These are phyloP conservation scores for Pythium dissimile DNA, from an alignment of 352 stramenopile genomes.

Conservation along the genomic window DNA sequence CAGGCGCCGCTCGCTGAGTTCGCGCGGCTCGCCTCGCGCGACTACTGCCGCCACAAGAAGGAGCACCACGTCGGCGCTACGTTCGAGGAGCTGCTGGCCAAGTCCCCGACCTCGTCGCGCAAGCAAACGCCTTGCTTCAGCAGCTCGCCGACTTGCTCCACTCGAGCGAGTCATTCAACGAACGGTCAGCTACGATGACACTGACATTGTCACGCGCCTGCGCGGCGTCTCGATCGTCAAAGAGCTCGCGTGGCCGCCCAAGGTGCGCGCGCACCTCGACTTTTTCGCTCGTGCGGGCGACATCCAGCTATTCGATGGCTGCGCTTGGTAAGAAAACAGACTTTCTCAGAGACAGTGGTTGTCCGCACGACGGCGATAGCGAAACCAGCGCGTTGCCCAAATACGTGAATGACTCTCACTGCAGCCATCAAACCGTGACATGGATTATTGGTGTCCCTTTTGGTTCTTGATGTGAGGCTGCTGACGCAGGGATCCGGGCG, in stretches of 20 bases:
- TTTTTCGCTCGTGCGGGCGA: conserved; percentile 37
- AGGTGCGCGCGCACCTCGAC: conserved; percentile 43
- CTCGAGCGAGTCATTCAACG: conserved; percentile 39
- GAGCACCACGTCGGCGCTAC: conserved; percentile 40
- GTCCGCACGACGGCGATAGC: neutral
- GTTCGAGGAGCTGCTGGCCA: conserved; percentile 36
- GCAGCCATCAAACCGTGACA: too few relatives aligned
- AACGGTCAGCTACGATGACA: conserved; percentile 44
- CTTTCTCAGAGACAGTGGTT: neutral
- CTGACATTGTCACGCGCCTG: conserved; percentile 47
- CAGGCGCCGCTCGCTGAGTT: conserved; percentile 45
- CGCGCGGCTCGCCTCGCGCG: conserved; percentile 33
- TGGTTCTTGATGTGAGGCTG: too few relatives aligned
- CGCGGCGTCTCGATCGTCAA: conserved; percentile 51
- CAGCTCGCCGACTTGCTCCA: conserved; percentile 36
- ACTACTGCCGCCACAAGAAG: conserved; percentile 60
- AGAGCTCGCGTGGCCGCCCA: conserved; percentile 37
- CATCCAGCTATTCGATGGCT: conserved; percentile 40
- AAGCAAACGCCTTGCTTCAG: conserved; percentile 37
- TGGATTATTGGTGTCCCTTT: too few relatives aligned
- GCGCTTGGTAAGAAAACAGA: conserved; percentile 27
- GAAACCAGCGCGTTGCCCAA: neutral
- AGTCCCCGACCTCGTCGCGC: conserved; percentile 34
- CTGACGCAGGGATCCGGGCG: too few relatives aligned
- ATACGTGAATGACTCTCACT: too few relatives aligned